A percentile compares a stretch with the other conserved stretches of the same genome.
phyloP scores from a whole-genome alignment of 768 basidiomycete genomes.

The Panus rudis region DNA sequence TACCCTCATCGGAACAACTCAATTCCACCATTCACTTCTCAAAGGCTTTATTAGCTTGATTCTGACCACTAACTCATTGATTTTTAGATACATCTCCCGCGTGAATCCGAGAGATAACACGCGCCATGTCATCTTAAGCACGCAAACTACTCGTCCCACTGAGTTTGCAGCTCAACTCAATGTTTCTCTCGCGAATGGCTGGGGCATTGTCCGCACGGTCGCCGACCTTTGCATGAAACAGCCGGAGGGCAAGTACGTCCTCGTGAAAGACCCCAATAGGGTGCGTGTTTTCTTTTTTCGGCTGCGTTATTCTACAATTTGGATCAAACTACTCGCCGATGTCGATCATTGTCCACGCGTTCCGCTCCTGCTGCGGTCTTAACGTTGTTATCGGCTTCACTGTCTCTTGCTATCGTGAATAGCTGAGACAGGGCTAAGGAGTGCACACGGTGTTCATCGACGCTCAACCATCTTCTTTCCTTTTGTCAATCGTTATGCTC shows the following conservation, averaged over 20 bases:
- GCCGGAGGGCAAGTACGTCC: constrained; percentile 96
- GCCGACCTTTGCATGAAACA: constrained; percentile 93
- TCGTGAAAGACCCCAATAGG: constrained; percentile 97
- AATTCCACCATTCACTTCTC: not conserved
- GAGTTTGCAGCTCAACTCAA: constrained; percentile 96
- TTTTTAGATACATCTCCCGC: constrained; percentile 83
- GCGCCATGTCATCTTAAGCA: constrained; percentile 92
- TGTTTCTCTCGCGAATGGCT: constrained; percentile 90
- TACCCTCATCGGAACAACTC: constrained; percentile 10
- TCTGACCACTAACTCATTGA: not conserved
- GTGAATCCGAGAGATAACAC: constrained; percentile 91
- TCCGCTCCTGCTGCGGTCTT: no score
- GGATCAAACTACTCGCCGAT: not conserved
- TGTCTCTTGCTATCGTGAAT: no score
- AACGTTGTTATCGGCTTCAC: no score
- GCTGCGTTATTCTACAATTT: constrained; percentile 3
- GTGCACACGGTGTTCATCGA: no score
- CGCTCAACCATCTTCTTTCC: no score
- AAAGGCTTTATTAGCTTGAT: no score
- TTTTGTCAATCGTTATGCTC: no score
- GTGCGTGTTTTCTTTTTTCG: constrained; percentile 46
- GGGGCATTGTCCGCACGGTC: constrained; percentile 96
- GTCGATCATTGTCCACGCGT: not conserved
- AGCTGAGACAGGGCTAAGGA: no score
- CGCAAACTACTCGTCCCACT: constrained; percentile 87